Base-by-base conservation (phyloP, 441 rosid genomes). In the Arabidopsis hybrid region DNA sequence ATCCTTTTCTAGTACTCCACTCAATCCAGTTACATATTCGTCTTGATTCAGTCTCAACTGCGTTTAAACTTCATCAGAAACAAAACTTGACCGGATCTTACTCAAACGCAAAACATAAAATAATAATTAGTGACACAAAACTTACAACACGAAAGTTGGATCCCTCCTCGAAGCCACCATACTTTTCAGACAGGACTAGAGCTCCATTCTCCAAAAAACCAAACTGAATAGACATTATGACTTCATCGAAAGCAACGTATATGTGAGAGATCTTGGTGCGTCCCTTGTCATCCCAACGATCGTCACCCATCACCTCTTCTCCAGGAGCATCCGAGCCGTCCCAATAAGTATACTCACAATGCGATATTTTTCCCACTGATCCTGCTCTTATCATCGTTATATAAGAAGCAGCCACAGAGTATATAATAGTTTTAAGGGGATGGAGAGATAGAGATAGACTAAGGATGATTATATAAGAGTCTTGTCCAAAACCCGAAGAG, bases 351-450 rank as follows among this genome's bases (percentile, higher is more conserved):
- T 43, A 43, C 49, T 43, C 49, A 13, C 1, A 5, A 13, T 16
- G 1, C 16, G 17, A 45, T 0, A 1, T 8, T 35, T 0, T 46
- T 12, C 76, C 76, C 13, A 63, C 57, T 34, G 8, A 8, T 2
- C 76, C 76, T 63, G 64, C 76, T 47, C 16, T 21, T 6, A 72
- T 62, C 76, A 72, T 63, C 63, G 39, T n/a, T 3, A 36, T 8
- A 14, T 43, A 43, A 12, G 13, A 43, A 43, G 16, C 1, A 45
- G 10, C 21, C 3, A 14, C 9, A 14, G 51, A 40, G 18, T 46
- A n/a, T 46, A n/a, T 4, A 5, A 9, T 14, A 14, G 43, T 40
- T 6, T 14, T 7, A 46, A 3, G 21, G 9, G 4, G 21, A 14
- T 14, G 7, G 4, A n/a, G 51, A 14, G 21, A 14, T 6, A 45